Evolutionary conservation across 768 basidiomycete genomes (phyloP).

Genomic region (Hygrophoropsis aurantiaca): DNA sequence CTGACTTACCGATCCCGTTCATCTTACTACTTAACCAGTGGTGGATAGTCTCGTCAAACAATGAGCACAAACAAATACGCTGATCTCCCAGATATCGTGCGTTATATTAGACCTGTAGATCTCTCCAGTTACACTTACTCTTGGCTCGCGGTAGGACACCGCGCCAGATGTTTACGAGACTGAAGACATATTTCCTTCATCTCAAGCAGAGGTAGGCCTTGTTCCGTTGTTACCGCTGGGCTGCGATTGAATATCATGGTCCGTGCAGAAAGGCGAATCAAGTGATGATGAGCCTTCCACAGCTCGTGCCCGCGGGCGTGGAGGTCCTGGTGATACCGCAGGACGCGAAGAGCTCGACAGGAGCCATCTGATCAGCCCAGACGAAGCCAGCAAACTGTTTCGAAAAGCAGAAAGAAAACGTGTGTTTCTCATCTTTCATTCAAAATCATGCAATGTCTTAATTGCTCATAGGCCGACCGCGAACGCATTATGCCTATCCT

Average conservation of each 20-base stretch:
- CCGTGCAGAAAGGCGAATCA: constrained; percentile 55
- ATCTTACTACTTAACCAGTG: too few species aligned
- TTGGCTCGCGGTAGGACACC: constrained; percentile 59
- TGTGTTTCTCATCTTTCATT: constrained; percentile 24
- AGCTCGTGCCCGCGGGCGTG: constrained; percentile 30
- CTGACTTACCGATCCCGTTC: too few species aligned
- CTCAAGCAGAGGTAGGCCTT: constrained; percentile 49
- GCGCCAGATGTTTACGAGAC: constrained; percentile 93
- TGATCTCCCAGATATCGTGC: constrained; percentile 87
- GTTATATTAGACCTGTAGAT: constrained; percentile 23
- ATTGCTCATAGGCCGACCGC: constrained; percentile 41
- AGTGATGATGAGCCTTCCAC: constrained; percentile 63
- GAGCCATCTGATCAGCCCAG: constrained; percentile 58
- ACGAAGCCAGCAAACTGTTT: constrained; percentile 71
- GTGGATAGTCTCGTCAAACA: background rate
- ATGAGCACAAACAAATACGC: constrained; percentile 83
- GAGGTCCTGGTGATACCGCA: constrained; percentile 35
- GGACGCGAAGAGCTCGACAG: constrained; percentile 69
- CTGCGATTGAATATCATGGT: constrained; percentile 5
- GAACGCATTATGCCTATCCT: constrained; percentile 68
- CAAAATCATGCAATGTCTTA: background rate
- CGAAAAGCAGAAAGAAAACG: constrained; percentile 67
- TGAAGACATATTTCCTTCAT: constrained; percentile 65
- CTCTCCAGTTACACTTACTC: constrained; percentile 3
- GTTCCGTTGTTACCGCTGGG: background rate